phyloP scores from a whole-genome alignment of 164 flowering plant genomes.

The Brasenia schreberi region DNA sequence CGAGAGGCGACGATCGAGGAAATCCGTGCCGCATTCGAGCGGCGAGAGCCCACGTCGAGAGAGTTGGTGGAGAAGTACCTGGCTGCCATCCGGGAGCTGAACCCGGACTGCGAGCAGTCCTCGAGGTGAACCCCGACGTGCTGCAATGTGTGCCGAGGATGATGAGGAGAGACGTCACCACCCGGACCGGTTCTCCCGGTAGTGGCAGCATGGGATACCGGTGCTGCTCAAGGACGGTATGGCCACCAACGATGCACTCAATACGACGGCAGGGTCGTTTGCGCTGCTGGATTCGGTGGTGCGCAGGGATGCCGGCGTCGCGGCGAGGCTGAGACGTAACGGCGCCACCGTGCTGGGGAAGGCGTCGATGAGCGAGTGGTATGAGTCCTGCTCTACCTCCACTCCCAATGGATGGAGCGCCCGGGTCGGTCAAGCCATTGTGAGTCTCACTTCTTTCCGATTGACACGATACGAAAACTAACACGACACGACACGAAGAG shows the following conservation, averaged over 20 bases:
- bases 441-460: background rate
- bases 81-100: conserved; percentile 15
- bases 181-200: background rate
- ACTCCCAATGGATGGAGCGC: conserved; percentile 28
- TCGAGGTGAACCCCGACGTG: conserved; percentile 37
- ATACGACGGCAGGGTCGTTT: conserved; percentile 30
- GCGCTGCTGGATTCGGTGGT: conserved; percentile 23
- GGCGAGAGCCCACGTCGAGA: conserved; percentile 17
- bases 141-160: conserved; percentile 15
- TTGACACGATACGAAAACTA: background rate
- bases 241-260: conserved; percentile 22
- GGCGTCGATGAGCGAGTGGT: conserved; percentile 30
- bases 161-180: conserved; percentile 9
- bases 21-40: conserved; percentile 29
- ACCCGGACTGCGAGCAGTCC: conserved; percentile 24
- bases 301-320: conserved; percentile 24
- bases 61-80: conserved; percentile 23
- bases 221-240: conserved; percentile 25
- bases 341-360: conserved; percentile 35
- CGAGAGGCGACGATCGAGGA: conserved; percentile 38
- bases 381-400: conserved; percentile 8
- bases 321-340: conserved; percentile 14
- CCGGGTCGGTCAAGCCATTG: conserved; percentile 21
- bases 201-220: conserved; percentile 42
- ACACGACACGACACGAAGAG: background rate